These are phyloP conservation scores for Mortierella hygrophila DNA, from an alignment of 192 early-diverging fungal species.

Conservation along the genomic window DNA sequence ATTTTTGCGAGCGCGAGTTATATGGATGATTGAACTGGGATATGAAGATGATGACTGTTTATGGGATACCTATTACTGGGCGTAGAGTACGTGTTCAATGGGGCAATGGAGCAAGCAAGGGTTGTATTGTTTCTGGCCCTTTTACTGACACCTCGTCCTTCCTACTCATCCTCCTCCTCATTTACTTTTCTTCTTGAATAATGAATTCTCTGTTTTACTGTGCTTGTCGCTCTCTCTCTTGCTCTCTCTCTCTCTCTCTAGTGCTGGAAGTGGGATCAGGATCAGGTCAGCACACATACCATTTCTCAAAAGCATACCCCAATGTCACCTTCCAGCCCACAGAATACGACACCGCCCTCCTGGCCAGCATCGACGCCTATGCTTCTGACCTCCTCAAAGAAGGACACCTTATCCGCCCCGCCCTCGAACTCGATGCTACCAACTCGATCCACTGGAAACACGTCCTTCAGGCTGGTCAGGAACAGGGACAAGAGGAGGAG, in stretches of 20 bases:
- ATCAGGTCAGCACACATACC: constrained; percentile 46
- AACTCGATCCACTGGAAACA: constrained; percentile 36
- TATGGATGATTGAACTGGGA: no score
- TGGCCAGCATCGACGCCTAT: constrained; percentile 44
- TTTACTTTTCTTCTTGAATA: not conserved
- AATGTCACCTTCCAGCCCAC: constrained; percentile 41
- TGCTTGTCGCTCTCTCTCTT: not conserved
- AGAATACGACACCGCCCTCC: constrained; percentile 24
- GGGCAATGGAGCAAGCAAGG: no score
- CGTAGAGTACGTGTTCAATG: no score
- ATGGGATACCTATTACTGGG: no score
- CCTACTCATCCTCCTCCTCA: not conserved
- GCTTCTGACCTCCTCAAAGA: constrained; percentile 26
- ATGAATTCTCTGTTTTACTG: not conserved
- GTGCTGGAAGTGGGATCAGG: constrained; percentile 49
- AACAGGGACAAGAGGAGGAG: not conserved
- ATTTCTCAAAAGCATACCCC: constrained; percentile 31
- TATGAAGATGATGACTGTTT: no score
- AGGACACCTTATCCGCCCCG: constrained; percentile 30
- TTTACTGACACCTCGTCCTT: no score
- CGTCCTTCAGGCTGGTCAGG: not conserved
- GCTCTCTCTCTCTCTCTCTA: not conserved
- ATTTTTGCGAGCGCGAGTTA: no score
- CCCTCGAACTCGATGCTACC: constrained; percentile 41
- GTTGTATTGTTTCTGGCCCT: no score